Evolutionary conservation across 2,329 filamentous ascomycete genomes (phyloP), one percentile per base, ranked within the genome.

Genomic region (Decorospora gaudefroyi): DNA sequence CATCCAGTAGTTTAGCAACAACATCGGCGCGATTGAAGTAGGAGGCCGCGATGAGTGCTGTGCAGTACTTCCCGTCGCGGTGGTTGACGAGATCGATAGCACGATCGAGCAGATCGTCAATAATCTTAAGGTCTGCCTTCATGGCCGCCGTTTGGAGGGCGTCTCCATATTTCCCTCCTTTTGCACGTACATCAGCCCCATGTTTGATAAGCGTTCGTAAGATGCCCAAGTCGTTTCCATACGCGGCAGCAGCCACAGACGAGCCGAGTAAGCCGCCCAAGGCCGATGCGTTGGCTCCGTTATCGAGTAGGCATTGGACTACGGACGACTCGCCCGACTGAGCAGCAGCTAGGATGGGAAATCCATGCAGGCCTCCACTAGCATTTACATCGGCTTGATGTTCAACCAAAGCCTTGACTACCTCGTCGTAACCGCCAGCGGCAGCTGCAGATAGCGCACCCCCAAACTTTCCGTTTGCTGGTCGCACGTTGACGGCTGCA

Each of bases 11-110:
- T 22, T 42, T 55, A 3, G 33, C 15, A 5, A 62, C 52, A 3
- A 61, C 34, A 1, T 61, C 55, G 8, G 45, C 16, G 1, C 50
- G 46, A 35, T 53, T 51, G 9, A 50, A 55, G 31, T 57, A 58
- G 2, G 52, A 45, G 5, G 65, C 62, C 25, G 54, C 55, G 13
- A 62, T 54, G 3, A 67, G 32, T 27, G 57, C 57, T 3, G 55
- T 59, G 10, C 49, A 40, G 22, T 62, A 62, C 23, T 59, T 59
- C 4, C 51, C 50, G 4, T 29, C 51, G 12, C 32, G 32, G 15
- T 46, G 44, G 17, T 57, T 56, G n/a, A 60, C 46, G 2, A 53
- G 37, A 23, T 60, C 48, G 11, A 55, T 46, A 1, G 46, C 54
- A 1, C 46, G 39, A 6, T 38, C 30, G 4, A 62, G 41, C 16